phyloP scores from a whole-genome alignment of 768 basidiomycete species.

The Amanita pseudoporphyria region DNA sequence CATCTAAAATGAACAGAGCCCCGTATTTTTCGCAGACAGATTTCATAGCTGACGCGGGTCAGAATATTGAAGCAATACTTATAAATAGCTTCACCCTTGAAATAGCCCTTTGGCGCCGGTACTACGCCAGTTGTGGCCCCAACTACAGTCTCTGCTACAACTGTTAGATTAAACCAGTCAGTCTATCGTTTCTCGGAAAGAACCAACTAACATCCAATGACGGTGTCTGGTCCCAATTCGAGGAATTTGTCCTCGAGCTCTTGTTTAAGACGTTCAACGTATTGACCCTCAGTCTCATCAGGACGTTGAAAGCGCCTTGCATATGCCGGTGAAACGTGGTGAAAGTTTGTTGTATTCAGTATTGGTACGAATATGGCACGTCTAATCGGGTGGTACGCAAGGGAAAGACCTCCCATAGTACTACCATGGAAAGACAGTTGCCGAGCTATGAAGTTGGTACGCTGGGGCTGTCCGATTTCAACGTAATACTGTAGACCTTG shows the following conservation, averaged over 20 bases:
- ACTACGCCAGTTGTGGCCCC: slow-evolving; percentile 78
- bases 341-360: slow-evolving; percentile 56
- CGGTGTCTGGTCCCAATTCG: slow-evolving; percentile 72
- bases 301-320: slow-evolving; percentile 64
- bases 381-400: slow-evolving; percentile 57
- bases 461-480: slow-evolving; percentile 59
- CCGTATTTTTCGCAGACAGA: slow-evolving; percentile 71
- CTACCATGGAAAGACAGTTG: slow-evolving; percentile 82
- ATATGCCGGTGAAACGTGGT: slow-evolving; percentile 85
- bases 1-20: slow-evolving; percentile 79
- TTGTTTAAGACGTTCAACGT: slow-evolving; percentile 64
- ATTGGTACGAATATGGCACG: slow-evolving; percentile 61
- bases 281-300: slow-evolving; percentile 69
- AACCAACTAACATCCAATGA: slow-evolving; percentile 55
- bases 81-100: slow-evolving; percentile 32
- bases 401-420: slow-evolving; percentile 58
- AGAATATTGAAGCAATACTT: not conserved
- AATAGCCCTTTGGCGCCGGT: slow-evolving; percentile 74
- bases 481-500: slow-evolving; percentile 44
- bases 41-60: slow-evolving; percentile 47
- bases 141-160: slow-evolving; percentile 80
- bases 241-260: slow-evolving; percentile 84
- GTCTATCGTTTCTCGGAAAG: not conserved
- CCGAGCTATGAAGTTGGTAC: slow-evolving; percentile 73
- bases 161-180: slow-evolving; percentile 23